A percentile compares a stretch with the other conserved stretches of the same genome.
phyloP scores from a whole-genome alignment of 1,284 basidiomycete genomes.

The Naganishia albida region DNA sequence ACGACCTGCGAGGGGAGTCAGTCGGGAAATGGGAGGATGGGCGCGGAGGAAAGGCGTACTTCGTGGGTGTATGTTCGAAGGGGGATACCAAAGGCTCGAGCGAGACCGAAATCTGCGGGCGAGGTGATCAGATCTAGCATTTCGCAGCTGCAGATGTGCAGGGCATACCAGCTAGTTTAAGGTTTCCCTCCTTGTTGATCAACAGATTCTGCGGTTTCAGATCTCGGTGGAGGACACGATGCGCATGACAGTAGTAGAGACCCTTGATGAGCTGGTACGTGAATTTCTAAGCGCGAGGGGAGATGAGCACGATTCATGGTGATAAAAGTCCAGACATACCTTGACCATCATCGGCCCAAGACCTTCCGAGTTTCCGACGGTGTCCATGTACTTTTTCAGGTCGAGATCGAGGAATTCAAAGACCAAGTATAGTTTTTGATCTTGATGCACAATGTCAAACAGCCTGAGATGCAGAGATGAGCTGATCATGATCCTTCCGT shows the following conservation, averaged over 20 bases:
- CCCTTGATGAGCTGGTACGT: slow-evolving; percentile 91
- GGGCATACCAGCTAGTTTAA: slow-evolving; percentile 70
- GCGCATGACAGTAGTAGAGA: slow-evolving; percentile 98
- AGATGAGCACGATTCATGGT: neutral
- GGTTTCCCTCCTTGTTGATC: slow-evolving; percentile 94
- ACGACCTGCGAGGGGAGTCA: slow-evolving; percentile 67
- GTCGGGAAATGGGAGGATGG: neutral
- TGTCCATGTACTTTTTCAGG: slow-evolving; percentile 99
- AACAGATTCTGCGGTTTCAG: slow-evolving; percentile 97
- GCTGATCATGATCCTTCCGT: neutral
- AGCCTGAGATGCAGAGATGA: slow-evolving; percentile 61
- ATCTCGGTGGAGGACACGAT: slow-evolving; percentile 95
- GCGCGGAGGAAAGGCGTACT: slow-evolving; percentile 62
- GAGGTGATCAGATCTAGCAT: neutral
- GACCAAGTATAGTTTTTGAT: slow-evolving; percentile 96
- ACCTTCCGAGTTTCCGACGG: slow-evolving; percentile 92
- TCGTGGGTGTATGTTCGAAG: slow-evolving; percentile 97
- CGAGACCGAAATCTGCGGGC: slow-evolving; percentile 80
- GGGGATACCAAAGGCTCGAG: slow-evolving; percentile 91
- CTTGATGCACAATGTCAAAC: slow-evolving; percentile 97
- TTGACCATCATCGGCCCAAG: slow-evolving; percentile 90
- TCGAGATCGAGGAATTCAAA: slow-evolving; percentile 99
- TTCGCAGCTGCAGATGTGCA: neutral
- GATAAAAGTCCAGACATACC: slow-evolving; percentile 61
- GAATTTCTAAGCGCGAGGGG: slow-evolving; percentile 48